Evolutionary conservation across 148 eudicot genomes (phyloP), one percentile per base, ranked within the genome.

Genomic region (Vaccinium corymbosum): DNA sequence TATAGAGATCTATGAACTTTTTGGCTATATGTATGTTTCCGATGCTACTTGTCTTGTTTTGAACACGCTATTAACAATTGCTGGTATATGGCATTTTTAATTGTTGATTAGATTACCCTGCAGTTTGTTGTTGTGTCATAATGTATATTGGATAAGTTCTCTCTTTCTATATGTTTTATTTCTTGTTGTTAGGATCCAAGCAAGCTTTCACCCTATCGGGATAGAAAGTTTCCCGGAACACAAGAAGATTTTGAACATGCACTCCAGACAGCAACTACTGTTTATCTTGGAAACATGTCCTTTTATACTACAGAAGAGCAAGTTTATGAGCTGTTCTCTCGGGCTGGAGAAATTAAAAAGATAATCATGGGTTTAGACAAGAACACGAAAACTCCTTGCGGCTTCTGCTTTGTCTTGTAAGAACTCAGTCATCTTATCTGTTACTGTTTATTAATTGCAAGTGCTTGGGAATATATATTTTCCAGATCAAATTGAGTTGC

Each of bases 291-390:
- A 84, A 96, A 96, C 83, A 93, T 96, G 98, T 96, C 98, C 75
- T 96, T 96, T 86, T 96, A 96, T 80, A 94, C 99, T 13, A 96
- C 99, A 10, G 99, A 96, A 83, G 99, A 96, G 90, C 98, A 96
- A 89, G 94, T 93, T 73, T 94, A 93, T 78, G 99, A 96, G 94
- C 88, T 96, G 48, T 94, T 96, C 85, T 89, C 97, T 84, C 90
- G 98, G 29, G 97, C 94, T 77, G 99, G 99, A 77, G 99, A 96
- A 88, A 85, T 96, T 42, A 96, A 96, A 80, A 96, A 94, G 93
- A 94, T 96, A 17, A 91, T 89, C 85, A 94, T 96, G 99, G 99
- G 99, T 80, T 84, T 96, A 91, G 99, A 96, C 85, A 96, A 96
- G 92, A 96, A 96, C 88, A 85, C 92, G 5, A 96, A 96, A 91